A percentile compares a stretch with the other conserved stretches of the same genome.
phyloP scores from a whole-genome alignment of 768 basidiomycete species.

The Lactarius akahatsu region DNA sequence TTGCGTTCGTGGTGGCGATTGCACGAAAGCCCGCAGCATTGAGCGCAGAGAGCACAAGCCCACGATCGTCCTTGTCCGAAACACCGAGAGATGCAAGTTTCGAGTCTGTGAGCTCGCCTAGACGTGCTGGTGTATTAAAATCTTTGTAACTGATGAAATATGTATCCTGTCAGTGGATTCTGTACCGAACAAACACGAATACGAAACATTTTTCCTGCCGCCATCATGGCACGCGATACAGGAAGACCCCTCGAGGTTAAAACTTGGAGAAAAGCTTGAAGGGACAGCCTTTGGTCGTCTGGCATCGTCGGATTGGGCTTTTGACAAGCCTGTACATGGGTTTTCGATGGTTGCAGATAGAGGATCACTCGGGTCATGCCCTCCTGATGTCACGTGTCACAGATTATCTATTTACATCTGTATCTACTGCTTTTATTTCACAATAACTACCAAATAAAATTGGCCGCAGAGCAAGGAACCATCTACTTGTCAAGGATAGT shows the following conservation, averaged over 20 bases:
- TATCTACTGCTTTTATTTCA: conserved; percentile 6
- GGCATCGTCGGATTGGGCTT: conserved; percentile 12
- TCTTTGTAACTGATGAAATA: conserved; percentile 60
- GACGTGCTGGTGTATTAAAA: conserved; percentile 57
- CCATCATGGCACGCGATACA: conserved; percentile 37
- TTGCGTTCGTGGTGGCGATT: conserved; percentile 21
- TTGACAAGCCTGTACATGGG: not conserved
- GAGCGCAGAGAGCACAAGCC: conserved; percentile 55
- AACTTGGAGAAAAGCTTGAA: conserved; percentile 39
- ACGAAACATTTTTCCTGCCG: conserved; percentile 38
- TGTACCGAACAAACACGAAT: conserved; percentile 6
- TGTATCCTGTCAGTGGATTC: not conserved
- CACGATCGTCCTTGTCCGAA: conserved; percentile 63
- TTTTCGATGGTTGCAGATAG: no score
- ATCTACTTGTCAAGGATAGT: conserved; percentile 64
- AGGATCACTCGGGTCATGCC: no score
- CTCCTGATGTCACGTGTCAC: not conserved
- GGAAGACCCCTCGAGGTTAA: conserved; percentile 33
- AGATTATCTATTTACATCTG: not conserved
- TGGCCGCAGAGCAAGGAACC: not conserved
- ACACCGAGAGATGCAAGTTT: conserved; percentile 61
- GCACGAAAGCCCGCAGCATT: conserved; percentile 61
- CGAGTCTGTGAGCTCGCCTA: conserved; percentile 56
- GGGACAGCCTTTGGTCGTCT: conserved; percentile 28
- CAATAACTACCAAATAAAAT: not conserved